Evolutionary conservation across 2,329 filamentous ascomycete genomes (phyloP).

Genomic region (Rutstroemia sp.): DNA sequence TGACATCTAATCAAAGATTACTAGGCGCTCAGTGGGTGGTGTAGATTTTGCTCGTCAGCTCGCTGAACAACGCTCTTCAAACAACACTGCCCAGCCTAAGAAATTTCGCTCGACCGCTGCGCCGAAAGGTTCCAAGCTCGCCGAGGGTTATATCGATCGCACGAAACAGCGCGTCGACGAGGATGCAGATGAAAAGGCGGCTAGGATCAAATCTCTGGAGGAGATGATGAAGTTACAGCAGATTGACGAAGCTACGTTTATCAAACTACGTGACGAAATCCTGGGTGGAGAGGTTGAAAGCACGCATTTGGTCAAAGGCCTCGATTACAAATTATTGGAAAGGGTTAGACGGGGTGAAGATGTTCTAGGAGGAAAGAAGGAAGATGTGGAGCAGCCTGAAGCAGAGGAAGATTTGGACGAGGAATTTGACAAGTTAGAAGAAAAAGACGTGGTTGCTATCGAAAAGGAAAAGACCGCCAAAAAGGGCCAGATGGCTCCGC

Average conservation of each 20-base stretch:
- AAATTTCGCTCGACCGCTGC: slow-evolving; percentile 67
- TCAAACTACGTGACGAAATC: slow-evolving; percentile 66
- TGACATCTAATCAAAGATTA: background rate
- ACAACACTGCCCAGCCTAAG: slow-evolving; percentile 46
- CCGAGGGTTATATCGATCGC: slow-evolving; percentile 77
- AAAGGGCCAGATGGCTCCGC: slow-evolving; percentile 52
- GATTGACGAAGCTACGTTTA: slow-evolving; percentile 74
- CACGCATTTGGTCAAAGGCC: slow-evolving; percentile 84
- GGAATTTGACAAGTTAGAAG: slow-evolving; percentile 53
- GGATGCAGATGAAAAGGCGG: slow-evolving; percentile 47
- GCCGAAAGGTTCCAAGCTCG: slow-evolving; percentile 76
- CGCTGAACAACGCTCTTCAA: slow-evolving; percentile 50
- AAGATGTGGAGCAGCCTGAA: slow-evolving; percentile 17
- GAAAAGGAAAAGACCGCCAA: slow-evolving; percentile 42
- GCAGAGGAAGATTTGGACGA: slow-evolving; percentile 50
- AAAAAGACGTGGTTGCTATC: slow-evolving; percentile 45
- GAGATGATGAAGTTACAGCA: slow-evolving; percentile 75
- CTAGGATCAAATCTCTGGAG: slow-evolving; percentile 70
- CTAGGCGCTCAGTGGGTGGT: slow-evolving; percentile 31
- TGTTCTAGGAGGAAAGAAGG: slow-evolving; percentile 24
- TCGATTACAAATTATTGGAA: slow-evolving; percentile 77
- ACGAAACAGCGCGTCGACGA: slow-evolving; percentile 53
- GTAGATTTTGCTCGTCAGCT: slow-evolving; percentile 79
- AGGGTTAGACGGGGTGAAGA: slow-evolving; percentile 51
- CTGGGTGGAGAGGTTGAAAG: slow-evolving; percentile 71